Evolutionary conservation across 305 asterid species (phyloP).

Genomic region (Fraxinus paxiana): DNA sequence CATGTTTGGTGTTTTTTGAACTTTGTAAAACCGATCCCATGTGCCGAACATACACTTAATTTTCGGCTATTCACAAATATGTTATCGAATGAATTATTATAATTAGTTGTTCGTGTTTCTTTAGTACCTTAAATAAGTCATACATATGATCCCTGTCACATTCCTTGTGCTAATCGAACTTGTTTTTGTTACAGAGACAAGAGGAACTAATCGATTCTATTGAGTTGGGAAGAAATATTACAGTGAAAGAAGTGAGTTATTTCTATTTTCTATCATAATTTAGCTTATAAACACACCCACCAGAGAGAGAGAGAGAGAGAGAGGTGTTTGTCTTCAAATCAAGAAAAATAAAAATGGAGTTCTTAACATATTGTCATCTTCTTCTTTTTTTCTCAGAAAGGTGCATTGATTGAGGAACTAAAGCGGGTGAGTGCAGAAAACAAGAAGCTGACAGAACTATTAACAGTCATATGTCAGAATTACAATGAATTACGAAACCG

Average conservation of each 20-base stretch:
- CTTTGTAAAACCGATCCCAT: not conserved
- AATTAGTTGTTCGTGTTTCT: not conserved
- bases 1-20: not conserved
- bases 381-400: slow-evolving; percentile 31
- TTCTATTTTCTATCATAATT: not conserved
- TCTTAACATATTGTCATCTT: not conserved
- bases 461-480: slow-evolving; percentile 66
- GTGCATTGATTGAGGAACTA: slow-evolving; percentile 66
- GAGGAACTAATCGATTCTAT: slow-evolving; percentile 45
- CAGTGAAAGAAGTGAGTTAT: slow-evolving; percentile 40
- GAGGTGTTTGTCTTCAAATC: not conserved
- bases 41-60: not conserved
- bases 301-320: not conserved
- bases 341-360: not conserved
- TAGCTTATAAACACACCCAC: not conserved
- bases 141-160: not conserved
- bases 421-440: slow-evolving; percentile 67
- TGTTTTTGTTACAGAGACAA: slow-evolving; percentile 47
- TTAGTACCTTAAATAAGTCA: not conserved
- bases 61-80: not conserved
- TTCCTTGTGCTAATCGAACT: not conserved
- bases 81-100: not conserved
- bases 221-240: slow-evolving; percentile 39
- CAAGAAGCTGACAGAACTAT: slow-evolving; percentile 61
- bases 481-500: slow-evolving; percentile 59